phyloP scores from a whole-genome alignment of 345 rosid species.

The Lumnitzera racemosa region DNA sequence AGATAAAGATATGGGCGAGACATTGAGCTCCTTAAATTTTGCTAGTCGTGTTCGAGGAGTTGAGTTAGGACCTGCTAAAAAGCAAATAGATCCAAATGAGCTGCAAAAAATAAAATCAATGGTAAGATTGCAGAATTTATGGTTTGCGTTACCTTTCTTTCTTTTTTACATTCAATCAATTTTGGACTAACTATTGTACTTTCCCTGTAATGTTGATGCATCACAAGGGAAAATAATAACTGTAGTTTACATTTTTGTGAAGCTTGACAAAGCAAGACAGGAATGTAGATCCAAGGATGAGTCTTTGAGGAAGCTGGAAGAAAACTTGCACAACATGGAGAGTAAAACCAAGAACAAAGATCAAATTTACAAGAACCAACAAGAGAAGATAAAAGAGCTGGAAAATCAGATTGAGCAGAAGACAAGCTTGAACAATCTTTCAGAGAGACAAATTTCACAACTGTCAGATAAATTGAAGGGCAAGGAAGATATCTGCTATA shows the following conservation, averaged over 20 bases:
- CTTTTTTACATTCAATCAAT: not conserved
- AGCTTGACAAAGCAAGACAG: constrained; percentile 85
- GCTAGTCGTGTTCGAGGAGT: constrained; percentile 90
- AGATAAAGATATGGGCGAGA: constrained; percentile 76
- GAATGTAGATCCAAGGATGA: constrained; percentile 79
- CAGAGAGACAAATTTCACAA: constrained; percentile 52
- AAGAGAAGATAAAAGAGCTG: constrained; percentile 80
- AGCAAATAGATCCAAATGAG: constrained; percentile 71
- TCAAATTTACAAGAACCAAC: constrained; percentile 43
- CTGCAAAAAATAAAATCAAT: constrained; percentile 69
- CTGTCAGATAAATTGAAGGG: constrained; percentile 60
- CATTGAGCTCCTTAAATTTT: constrained; percentile 78
- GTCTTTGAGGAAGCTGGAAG: constrained; percentile 66
- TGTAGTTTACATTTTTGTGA: not conserved
- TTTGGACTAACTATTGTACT: constrained; percentile 4
- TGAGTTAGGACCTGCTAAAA: constrained; percentile 77
- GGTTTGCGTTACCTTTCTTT: not conserved
- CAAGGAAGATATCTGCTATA: constrained; percentile 57
- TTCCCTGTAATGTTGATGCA: not conserved
- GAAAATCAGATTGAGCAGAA: constrained; percentile 61
- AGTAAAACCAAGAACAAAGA: constrained; percentile 64
- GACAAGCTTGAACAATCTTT: constrained; percentile 35
- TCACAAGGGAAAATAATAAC: too few species aligned
- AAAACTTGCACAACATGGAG: constrained; percentile 62
- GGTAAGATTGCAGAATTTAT: constrained; percentile 34